Evolutionary conservation across 208 protist species (phyloP), one percentile per base, ranked within the genome.

Genomic region (Herpetomonas muscarum): DNA sequence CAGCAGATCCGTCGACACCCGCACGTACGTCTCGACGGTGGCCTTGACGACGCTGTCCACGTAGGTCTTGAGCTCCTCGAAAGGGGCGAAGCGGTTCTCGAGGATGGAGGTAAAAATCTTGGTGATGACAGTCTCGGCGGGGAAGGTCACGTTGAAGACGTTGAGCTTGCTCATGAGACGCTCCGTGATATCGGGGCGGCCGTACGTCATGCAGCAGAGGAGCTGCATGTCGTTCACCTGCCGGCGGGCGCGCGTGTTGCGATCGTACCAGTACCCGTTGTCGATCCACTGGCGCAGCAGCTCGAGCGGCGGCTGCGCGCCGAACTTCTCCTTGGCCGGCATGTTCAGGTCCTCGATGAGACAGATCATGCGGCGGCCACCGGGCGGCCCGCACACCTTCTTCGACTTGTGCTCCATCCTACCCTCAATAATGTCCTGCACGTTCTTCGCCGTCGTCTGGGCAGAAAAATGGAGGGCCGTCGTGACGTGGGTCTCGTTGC

Each of bases 341-440:
- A 99, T 98, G 69, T 99, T 99, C 15, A 99, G 78, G 61, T 99
- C 98, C 81, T 99, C 98, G 47, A 99, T 80, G 62, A 99, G 97
- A 55, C 94, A 92, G 48, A 99, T 78, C 79, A 99, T 89, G 41
- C 87, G 76, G 47, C 97, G 96, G 28, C 96, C 96, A 37, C 84
- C 91, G 6, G 92, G 81, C 2, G 97, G 97, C 36, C 77, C 85
- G 69, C 88, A 99, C n/a, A 87, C 94, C 69, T 98, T 96, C 72
- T 98, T 98, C 28, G 93, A 96, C 49, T 94, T 93, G 79, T 98
- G 97, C 81, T 98, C 94, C 79, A 99, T 93, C 37, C 85, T 66
- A 21, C 84, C 84, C 72, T 99, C 98, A 55, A 99, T 97, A 42
- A 98, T 97, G 53, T 97, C 88, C 75, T 98, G 95, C 31, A 98